Conservation (phyloP, 768 basidiomycete species). For the Leccinum broughii region DNA sequence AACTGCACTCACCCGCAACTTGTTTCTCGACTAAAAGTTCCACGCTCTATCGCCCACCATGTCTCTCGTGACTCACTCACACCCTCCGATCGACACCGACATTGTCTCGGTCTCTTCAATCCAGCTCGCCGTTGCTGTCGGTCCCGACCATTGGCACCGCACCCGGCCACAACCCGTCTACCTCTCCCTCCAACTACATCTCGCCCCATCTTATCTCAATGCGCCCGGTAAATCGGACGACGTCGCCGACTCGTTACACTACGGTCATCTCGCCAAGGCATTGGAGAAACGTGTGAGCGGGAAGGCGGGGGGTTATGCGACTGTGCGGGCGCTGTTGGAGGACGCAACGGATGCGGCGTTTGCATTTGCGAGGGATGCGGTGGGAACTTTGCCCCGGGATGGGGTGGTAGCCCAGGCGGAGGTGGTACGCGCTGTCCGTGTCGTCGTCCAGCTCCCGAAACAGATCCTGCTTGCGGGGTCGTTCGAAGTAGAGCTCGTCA, state of each 20-base stretch:
- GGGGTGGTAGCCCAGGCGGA: not conserved
- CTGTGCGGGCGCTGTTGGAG: constrained; percentile 34
- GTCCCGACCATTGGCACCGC: constrained; percentile 54
- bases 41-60: not conserved
- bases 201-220: constrained; percentile 43
- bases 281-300: constrained; percentile 33
- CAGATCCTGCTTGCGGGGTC: constrained; percentile 50
- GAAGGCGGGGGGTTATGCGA: constrained; percentile 25
- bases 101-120: constrained; percentile 47
- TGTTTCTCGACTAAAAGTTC: too few species aligned
- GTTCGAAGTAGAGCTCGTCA: constrained; percentile 43
- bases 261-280: constrained; percentile 58
- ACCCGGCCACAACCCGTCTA: constrained; percentile 50
- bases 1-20: too few species aligned
- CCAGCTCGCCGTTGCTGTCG: constrained; percentile 42
- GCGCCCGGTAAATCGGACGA: constrained; percentile 49
- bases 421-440: constrained; percentile 34
- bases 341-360: constrained; percentile 41
- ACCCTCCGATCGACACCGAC: constrained; percentile 30
- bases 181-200: constrained; percentile 47
- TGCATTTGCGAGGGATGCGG: constrained; percentile 37
- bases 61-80: not conserved
- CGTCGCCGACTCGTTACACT: constrained; percentile 60
- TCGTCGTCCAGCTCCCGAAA: constrained; percentile 47
- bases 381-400: constrained; percentile 3